phyloP scores from a whole-genome alignment of 2,329 filamentous ascomycete species.

The Shiraia sp. region DNA sequence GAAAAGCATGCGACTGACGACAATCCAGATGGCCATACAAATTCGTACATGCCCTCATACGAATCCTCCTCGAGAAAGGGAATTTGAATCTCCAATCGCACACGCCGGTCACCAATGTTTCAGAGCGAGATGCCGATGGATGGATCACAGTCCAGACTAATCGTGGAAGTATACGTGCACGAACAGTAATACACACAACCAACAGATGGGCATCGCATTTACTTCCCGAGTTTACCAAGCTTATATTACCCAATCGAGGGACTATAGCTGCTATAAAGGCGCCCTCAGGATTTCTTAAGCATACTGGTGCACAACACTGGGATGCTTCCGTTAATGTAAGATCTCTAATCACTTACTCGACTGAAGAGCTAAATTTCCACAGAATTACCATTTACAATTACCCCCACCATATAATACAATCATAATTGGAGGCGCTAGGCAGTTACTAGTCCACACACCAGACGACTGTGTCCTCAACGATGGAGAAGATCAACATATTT shows the following conservation, averaged over 20 bases:
- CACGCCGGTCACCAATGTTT: conserved; percentile 9
- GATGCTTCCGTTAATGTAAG: conserved; percentile 11
- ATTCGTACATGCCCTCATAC: conserved; percentile 12
- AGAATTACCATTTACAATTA: conserved; percentile 15
- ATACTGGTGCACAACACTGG: conserved; percentile 16
- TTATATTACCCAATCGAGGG: conserved; percentile 9
- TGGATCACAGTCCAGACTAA: conserved; percentile 9
- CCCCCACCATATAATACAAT: conserved; percentile 14
- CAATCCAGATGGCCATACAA: conserved; percentile 14
- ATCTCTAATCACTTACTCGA: not conserved
- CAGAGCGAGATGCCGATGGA: conserved; percentile 6
- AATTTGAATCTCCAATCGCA: conserved; percentile 8
- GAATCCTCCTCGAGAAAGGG: conserved; percentile 6
- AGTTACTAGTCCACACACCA: conserved; percentile 8
- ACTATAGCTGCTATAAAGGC: conserved; percentile 9
- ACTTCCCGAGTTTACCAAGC: conserved; percentile 9
- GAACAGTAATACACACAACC: conserved; percentile 10
- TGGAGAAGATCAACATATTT: conserved; percentile 7
- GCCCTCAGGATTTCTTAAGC: conserved; percentile 9
- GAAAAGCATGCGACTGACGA: not conserved
- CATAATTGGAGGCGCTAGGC: conserved; percentile 13
- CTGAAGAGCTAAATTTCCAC: not conserved
- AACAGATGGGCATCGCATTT: conserved; percentile 16
- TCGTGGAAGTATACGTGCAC: conserved; percentile 8
- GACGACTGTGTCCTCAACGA: conserved; percentile 6